These are phyloP conservation scores for Grosmannia serpens DNA, from an alignment of 2,329 filamentous ascomycete genomes.

Conservation along the genomic window DNA sequence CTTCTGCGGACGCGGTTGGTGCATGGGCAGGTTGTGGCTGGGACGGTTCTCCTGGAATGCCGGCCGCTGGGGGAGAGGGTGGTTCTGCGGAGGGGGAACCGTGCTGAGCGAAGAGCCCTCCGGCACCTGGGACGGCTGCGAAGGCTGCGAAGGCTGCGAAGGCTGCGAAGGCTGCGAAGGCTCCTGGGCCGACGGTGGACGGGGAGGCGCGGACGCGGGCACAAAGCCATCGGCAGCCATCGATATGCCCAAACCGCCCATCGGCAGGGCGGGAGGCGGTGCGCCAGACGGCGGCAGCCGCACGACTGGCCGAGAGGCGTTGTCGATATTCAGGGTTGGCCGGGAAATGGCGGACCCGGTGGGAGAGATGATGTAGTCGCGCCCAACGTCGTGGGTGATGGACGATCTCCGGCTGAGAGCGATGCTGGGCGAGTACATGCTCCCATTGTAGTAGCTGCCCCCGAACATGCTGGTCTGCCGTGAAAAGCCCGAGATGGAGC, in stretches of 20 bases:
- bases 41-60: constrained; percentile 44
- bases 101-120: constrained; percentile 34
- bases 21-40: constrained; percentile 55
- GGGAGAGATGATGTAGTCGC: constrained; percentile 70
- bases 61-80: constrained; percentile 48
- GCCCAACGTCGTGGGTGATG: constrained; percentile 50
- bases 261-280: constrained; percentile 4
- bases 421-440: constrained; percentile 74
- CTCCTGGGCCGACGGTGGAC: not conserved
- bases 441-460: constrained; percentile 54
- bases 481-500: constrained; percentile 54
- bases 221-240: not conserved
- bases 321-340: constrained; percentile 48
- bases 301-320: constrained; percentile 56
- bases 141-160: not conserved
- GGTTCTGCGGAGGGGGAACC: constrained; percentile 44
- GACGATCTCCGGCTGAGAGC: constrained; percentile 86
- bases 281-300: constrained; percentile 55
- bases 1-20: constrained; percentile 92
- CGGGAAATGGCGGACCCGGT: constrained; percentile 67
- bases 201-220: constrained; percentile 2
- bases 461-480: constrained; percentile 67
- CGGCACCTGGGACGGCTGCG: not conserved
- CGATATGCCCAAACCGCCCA: not conserved
- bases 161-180: not conserved